These are phyloP conservation scores for Suhomyces sp. DNA, from an alignment of 805 yeast genomes.

Conservation along the genomic window DNA sequence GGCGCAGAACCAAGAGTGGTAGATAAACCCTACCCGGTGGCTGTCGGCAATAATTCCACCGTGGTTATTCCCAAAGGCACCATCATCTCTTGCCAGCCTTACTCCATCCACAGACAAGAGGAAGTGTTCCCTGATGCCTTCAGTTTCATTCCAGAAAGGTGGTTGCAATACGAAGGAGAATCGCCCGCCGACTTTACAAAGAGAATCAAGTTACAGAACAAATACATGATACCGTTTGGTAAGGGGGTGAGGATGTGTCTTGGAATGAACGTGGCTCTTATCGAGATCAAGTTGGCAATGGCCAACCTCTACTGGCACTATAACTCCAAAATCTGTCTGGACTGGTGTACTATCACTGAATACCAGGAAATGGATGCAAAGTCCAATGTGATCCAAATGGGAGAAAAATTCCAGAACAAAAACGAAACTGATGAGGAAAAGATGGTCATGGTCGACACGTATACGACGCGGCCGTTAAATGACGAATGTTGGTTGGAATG, in stretches of 20 bases:
- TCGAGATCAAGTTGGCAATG: constrained; percentile 60
- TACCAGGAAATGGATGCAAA: constrained; percentile 3
- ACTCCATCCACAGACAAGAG: constrained; percentile 56
- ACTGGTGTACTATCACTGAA: constrained; percentile 43
- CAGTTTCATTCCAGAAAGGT: constrained; percentile 57
- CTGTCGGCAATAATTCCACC: constrained; percentile 18
- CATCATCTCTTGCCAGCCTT: constrained; percentile 63
- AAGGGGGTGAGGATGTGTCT: constrained; percentile 73
- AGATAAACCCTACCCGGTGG: constrained; percentile 28
- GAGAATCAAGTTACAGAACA: constrained; percentile 47
- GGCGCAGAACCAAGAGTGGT: constrained; percentile 66
- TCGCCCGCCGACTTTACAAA: constrained; percentile 24
- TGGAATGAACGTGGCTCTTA: constrained; percentile 66
- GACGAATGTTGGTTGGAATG: constrained; percentile 55
- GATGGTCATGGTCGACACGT: constrained; percentile 59
- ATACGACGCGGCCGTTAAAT: constrained; percentile 50
- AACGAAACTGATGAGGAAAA: constrained; percentile 40
- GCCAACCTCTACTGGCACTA: constrained; percentile 55
- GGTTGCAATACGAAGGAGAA: constrained; percentile 48
- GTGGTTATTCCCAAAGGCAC: constrained; percentile 51
- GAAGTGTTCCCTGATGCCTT: constrained; percentile 52
- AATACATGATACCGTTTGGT: constrained; percentile 66
- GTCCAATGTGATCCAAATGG: constrained; percentile 17
- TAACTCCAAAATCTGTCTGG: constrained; percentile 34
- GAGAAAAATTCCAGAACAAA: constrained; percentile 13